Evolutionary conservation across 2,329 filamentous ascomycete species (phyloP), one percentile per base, ranked within the genome.

Genomic region (Scytalidium sp.): DNA sequence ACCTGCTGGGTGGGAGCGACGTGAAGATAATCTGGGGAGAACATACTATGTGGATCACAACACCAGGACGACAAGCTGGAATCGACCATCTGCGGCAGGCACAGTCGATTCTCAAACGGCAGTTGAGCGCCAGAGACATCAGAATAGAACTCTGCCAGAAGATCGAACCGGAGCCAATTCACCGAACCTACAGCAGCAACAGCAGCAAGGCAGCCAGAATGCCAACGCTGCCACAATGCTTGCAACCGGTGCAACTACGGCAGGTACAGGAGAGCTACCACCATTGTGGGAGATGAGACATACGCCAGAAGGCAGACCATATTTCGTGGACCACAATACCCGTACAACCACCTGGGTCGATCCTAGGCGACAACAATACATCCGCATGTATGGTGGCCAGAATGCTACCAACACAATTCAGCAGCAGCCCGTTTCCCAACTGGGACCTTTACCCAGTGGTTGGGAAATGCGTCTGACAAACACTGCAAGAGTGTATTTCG

Each of bases 381-480:
- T 99, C 53, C 82, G 94, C 51, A 97, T 97, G 89, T 99, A 99
- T 66, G 82, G 82, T 25, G 93, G 92, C 2, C 89, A 93, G 61
- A 94, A 90, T 69, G 88, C 87, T 54, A 91, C 86, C 60, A 92
- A 90, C 43, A 88, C 85, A 47, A 96, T 97, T 57, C 93, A 97
- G 70, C 93, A 97, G 67, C 94, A 99, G 71, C 93, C 94, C 1
- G 94, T 99, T 2, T 97, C 94, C 2, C 94, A 99, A 68, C 81
- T 99, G 42, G 94, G 94, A 3, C 94, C 94, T 21, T 72, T 99
- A 43, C 94, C 94, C 3, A 97, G 94, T 64, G 94, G 94, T 2
- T 99, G 94, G 94, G 94, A 99, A 77, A 99, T 99, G 94, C 90
- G 94, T 53, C 84, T 99, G 46, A 99, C 94, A 47, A 97, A 99